Conservation (phyloP, 2,329 filamentous ascomycete genomes). For the Nigrospora oryzae region DNA sequence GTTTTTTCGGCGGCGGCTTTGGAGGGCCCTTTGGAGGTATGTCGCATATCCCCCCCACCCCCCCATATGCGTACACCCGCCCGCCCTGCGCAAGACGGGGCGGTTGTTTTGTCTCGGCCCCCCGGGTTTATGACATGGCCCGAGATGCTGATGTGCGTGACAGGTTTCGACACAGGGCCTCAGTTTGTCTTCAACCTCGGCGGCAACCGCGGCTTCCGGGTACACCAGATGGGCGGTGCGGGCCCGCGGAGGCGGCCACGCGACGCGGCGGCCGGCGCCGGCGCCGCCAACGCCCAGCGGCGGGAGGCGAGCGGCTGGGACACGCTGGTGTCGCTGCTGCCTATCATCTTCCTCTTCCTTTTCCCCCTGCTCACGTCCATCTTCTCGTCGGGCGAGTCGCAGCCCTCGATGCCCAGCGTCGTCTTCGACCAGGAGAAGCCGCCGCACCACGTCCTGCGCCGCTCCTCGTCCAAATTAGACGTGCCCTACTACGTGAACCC, state of each 20-base stretch:
- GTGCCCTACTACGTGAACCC: conserved; percentile 85
- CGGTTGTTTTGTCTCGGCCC: background rate
- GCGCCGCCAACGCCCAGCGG: conserved; percentile 29
- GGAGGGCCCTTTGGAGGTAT: conserved; percentile 60
- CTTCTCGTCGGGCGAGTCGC: conserved; percentile 49
- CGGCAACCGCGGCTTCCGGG: conserved; percentile 81
- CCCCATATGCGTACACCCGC: background rate
- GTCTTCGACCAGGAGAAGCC: conserved; percentile 64
- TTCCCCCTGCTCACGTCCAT: conserved; percentile 76
- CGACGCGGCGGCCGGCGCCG: conserved; percentile 34
- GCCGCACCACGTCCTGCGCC: conserved; percentile 62
- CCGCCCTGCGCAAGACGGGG: background rate
- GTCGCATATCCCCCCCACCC: background rate
- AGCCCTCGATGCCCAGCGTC: conserved; percentile 57
- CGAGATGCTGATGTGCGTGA: background rate
- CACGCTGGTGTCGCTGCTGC: conserved; percentile 68
- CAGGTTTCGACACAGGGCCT: conserved; percentile 66
- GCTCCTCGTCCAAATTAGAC: conserved; percentile 60
- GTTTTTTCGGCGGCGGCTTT: conserved; percentile 80
- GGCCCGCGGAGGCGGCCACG: conserved; percentile 69
- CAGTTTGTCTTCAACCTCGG: conserved; percentile 95
- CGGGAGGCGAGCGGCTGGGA: conserved; percentile 44
- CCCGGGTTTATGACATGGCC: background rate
- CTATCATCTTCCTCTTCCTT: conserved; percentile 82
- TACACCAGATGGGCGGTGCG: conserved; percentile 88